phyloP scores from a whole-genome alignment of 2,329 filamentous ascomycete species.

The Rhinocladiella similis region DNA sequence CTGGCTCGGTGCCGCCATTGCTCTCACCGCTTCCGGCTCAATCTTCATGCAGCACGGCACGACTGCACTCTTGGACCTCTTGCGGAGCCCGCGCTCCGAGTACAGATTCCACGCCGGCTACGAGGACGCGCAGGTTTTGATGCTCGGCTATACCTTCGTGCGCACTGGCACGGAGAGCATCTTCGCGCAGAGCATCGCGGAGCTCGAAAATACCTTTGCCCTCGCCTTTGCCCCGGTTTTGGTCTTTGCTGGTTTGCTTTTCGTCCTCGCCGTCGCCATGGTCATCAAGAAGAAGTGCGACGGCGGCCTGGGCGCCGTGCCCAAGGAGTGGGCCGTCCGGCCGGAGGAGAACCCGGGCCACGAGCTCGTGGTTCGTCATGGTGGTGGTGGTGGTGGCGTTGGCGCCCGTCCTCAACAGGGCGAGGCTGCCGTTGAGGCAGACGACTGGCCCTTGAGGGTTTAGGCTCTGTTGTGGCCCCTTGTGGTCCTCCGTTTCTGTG shows the following conservation, averaged over 20 bases:
- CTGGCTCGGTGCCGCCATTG: constrained; percentile 17
- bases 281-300: constrained; percentile 6
- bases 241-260: constrained; percentile 1
- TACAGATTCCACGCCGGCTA: neutral
- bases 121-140: constrained; percentile 17
- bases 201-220: constrained; percentile 9
- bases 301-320: constrained; percentile 2
- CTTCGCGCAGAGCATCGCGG: constrained; percentile 8
- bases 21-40: constrained; percentile 12
- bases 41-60: constrained; percentile 23
- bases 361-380: too few species aligned
- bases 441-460: neutral
- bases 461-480: neutral
- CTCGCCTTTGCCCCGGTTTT: neutral
- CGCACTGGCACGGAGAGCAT: constrained; percentile 1
- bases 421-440: neutral
- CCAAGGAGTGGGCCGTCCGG: constrained; percentile 5
- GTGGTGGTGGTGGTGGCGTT: too few species aligned
- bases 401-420: too few species aligned
- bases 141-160: constrained; percentile 21
- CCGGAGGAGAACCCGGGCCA: neutral
- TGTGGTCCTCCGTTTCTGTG: too few species aligned
- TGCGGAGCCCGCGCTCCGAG: neutral
- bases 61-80: constrained; percentile 1
- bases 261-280: neutral